These are phyloP conservation scores for Iris macrosiphon DNA, from an alignment of 106 monocot genomes.

Conservation along the genomic window DNA sequence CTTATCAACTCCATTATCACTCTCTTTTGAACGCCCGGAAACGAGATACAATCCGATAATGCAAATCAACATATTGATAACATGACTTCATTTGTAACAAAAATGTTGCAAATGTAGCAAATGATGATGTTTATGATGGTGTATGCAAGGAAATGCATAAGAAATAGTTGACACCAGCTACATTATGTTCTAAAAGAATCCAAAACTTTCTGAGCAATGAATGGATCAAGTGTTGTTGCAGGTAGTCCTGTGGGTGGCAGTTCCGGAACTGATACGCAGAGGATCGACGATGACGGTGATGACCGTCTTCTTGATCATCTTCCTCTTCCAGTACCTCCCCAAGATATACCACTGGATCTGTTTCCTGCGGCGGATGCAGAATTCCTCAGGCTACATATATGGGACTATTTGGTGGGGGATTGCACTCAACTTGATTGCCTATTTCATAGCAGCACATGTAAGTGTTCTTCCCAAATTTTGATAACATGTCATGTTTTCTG, in stretches of 20 bases:
- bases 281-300: slow-evolving; percentile 58
- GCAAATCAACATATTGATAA: too few species aligned
- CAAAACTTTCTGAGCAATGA: too few species aligned
- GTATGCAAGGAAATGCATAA: too few species aligned
- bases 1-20: too few species aligned
- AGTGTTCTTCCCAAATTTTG: slow-evolving; percentile 5
- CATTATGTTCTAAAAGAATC: too few species aligned
- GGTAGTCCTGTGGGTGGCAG: slow-evolving; percentile 66
- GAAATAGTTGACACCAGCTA: too few species aligned
- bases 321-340: slow-evolving; percentile 72
- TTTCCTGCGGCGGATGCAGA: slow-evolving; percentile 62
- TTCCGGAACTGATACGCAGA: slow-evolving; percentile 44
- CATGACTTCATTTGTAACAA: too few species aligned
- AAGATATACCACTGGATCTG: slow-evolving; percentile 65
- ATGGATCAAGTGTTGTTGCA: slow-evolving; percentile 6
- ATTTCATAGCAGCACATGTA: slow-evolving; percentile 76
- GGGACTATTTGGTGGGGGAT: slow-evolving; percentile 86
- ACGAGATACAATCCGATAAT: too few species aligned
- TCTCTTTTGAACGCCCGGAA: too few species aligned
- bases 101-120: too few species aligned
- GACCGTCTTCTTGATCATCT: slow-evolving; percentile 55
- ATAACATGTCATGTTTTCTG: background rate
- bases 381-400: slow-evolving; percentile 54
- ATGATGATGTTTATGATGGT: too few species aligned
- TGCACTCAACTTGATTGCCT: slow-evolving; percentile 67